Evolutionary conservation across 208 protist genomes (phyloP).

Genomic region (Angomonas deanei): DNA sequence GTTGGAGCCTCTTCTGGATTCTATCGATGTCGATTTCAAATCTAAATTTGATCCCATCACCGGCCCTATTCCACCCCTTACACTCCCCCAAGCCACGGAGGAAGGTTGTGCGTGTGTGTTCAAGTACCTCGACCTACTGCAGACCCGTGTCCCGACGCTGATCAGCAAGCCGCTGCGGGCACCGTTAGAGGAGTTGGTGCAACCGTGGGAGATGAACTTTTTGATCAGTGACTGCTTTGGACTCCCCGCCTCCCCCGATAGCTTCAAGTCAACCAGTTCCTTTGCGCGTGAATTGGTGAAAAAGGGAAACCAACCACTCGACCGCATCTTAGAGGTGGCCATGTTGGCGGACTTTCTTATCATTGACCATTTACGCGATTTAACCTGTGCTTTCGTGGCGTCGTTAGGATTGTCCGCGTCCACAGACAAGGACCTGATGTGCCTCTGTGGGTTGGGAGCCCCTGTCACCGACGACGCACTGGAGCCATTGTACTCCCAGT

Average conservation of each 20-base stretch:
- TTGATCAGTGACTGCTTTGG: slow-evolving; percentile 45
- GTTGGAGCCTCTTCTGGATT: slow-evolving; percentile 67
- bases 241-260: background rate
- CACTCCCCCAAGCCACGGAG: slow-evolving; percentile 57
- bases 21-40: slow-evolving; percentile 40
- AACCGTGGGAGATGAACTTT: slow-evolving; percentile 80
- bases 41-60: slow-evolving; percentile 21
- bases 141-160: slow-evolving; percentile 64
- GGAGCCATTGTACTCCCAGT: slow-evolving; percentile 73
- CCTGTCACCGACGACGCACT: slow-evolving; percentile 61
- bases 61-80: slow-evolving; percentile 47
- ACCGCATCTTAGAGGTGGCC: slow-evolving; percentile 67
- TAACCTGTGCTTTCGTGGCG: slow-evolving; percentile 76
- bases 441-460: slow-evolving; percentile 47
- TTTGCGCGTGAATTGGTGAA: slow-evolving; percentile 30
- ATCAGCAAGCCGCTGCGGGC: slow-evolving; percentile 76
- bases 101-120: slow-evolving; percentile 70
- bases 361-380: slow-evolving; percentile 68
- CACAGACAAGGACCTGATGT: slow-evolving; percentile 64
- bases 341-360: slow-evolving; percentile 86
- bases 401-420: slow-evolving; percentile 54
- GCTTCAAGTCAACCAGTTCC: slow-evolving; percentile 15
- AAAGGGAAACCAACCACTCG: slow-evolving; percentile 29
- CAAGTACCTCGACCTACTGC: slow-evolving; percentile 63
- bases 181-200: slow-evolving; percentile 75